Conservation (phyloP, 1,284 basidiomycete genomes). For the Rhodotorula sp. region DNA sequence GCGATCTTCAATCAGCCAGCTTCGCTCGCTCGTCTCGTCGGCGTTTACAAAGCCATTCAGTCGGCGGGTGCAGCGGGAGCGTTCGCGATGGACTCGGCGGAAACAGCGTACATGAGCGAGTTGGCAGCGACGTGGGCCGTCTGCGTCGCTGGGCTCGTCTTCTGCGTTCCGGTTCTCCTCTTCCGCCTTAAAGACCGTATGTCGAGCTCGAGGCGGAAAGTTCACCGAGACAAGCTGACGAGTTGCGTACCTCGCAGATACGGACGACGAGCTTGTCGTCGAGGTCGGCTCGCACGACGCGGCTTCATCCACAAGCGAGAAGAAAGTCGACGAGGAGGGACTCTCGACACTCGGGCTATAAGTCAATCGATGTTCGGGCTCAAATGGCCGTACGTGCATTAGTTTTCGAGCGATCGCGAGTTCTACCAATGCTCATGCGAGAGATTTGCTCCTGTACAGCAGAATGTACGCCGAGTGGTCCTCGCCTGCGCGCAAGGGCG, state of each 20-base stretch:
- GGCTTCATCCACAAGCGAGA: neutral
- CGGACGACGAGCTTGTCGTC: slow-evolving; percentile 1
- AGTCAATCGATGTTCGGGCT: too few species aligned
- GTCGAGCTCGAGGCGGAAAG: neutral
- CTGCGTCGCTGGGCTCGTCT: slow-evolving; percentile 29
- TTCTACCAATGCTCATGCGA: slow-evolving; percentile 27
- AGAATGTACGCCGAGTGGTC: slow-evolving; percentile 82
- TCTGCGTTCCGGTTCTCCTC: slow-evolving; percentile 32
- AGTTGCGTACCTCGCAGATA: neutral
- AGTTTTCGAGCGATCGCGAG: too few species aligned
- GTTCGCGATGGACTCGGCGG: slow-evolving; percentile 34
- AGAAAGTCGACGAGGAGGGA: neutral
- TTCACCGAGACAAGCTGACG: neutral
- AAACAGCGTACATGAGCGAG: slow-evolving; percentile 8
- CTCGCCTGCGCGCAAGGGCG: slow-evolving; percentile 48
- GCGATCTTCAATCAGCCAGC: slow-evolving; percentile 62
- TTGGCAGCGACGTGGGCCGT: slow-evolving; percentile 41
- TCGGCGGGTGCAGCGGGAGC: slow-evolving; percentile 40
- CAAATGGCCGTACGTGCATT: too few species aligned
- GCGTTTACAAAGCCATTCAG: slow-evolving; percentile 48
- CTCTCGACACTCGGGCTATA: too few species aligned
- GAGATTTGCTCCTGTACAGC: slow-evolving; percentile 61
- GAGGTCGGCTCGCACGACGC: neutral
- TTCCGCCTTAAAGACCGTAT: slow-evolving; percentile 31
- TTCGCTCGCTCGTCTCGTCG: slow-evolving; percentile 61